Percentiles rank a stretch among this genome's conserved stretches.
phyloP scores from a whole-genome alignment of 2,329 filamentous ascomycete species.

The Alternaria sp. region DNA sequence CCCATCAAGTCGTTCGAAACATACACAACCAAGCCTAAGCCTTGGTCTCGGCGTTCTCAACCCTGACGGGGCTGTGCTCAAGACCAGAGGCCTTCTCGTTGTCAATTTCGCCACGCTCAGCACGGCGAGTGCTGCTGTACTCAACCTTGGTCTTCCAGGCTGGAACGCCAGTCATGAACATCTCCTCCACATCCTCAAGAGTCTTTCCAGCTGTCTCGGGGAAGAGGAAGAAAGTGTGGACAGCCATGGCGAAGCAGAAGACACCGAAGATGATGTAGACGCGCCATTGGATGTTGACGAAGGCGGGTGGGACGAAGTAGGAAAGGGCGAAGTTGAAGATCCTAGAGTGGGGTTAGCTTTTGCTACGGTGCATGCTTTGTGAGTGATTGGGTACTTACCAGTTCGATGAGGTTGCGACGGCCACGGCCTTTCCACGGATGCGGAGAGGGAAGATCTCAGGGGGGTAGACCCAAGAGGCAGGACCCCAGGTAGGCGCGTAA shows the following conservation, averaged over 20 bases:
- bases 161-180: constrained; percentile 67
- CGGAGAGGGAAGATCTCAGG: constrained; percentile 70
- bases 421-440: constrained; percentile 70
- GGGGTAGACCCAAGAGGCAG: constrained; percentile 66
- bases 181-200: constrained; percentile 78
- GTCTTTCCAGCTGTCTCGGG: constrained; percentile 78
- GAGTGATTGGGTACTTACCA: constrained; percentile 47
- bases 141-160: constrained; percentile 64
- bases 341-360: constrained; percentile 31
- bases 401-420: constrained; percentile 67
- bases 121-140: constrained; percentile 31
- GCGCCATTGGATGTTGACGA: constrained; percentile 66
- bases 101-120: constrained; percentile 37
- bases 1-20: not conserved
- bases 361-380: not conserved
- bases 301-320: constrained; percentile 66
- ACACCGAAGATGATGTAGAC: constrained; percentile 80
- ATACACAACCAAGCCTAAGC: not conserved
- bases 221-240: constrained; percentile 73
- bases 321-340: constrained; percentile 65
- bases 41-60: constrained; percentile 30
- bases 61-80: constrained; percentile 32
- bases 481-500: constrained; percentile 72
- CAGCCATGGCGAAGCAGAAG: constrained; percentile 73
- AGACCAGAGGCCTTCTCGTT: constrained; percentile 30